Conservation (phyloP, 257 asterid genomes). For the Penstemon eatonii region DNA sequence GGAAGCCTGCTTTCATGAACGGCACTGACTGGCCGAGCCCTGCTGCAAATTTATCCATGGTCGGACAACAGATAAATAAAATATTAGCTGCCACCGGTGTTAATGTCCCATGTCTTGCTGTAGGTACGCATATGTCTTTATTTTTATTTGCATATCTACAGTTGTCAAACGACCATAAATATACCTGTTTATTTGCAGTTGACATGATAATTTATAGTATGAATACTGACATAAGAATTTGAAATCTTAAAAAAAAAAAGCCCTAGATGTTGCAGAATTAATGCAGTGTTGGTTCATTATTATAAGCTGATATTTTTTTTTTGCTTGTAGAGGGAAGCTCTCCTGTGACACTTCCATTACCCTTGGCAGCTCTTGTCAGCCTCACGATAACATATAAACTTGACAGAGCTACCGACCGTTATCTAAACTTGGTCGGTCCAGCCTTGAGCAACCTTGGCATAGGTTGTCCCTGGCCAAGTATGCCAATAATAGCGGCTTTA, state of each 20-base stretch:
- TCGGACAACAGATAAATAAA: slow-evolving; percentile 85
- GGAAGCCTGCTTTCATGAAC: slow-evolving; percentile 97
- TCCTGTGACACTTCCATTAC: slow-evolving; percentile 76
- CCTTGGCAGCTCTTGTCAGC: slow-evolving; percentile 90
- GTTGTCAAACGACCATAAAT: slow-evolving; percentile 11
- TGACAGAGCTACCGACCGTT: slow-evolving; percentile 61
- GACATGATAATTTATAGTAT: neutral
- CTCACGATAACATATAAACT: slow-evolving; percentile 93
- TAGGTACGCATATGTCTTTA: slow-evolving; percentile 47
- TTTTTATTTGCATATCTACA: slow-evolving; percentile 17
- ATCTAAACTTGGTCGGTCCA: slow-evolving; percentile 65
- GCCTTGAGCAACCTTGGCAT: slow-evolving; percentile 70
- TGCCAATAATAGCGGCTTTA: slow-evolving; percentile 75
- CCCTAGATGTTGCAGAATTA: slow-evolving; percentile 3
- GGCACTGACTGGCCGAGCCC: slow-evolving; percentile 99
- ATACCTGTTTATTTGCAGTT: slow-evolving; percentile 19
- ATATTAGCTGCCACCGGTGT: slow-evolving; percentile 92
- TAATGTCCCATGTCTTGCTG: slow-evolving; percentile 71
- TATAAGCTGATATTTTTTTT: slow-evolving; percentile 30
- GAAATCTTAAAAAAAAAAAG: slow-evolving; percentile 6
- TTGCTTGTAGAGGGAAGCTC: slow-evolving; percentile 64
- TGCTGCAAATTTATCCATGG: slow-evolving; percentile 73
- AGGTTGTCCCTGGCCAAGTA: slow-evolving; percentile 98
- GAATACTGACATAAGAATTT: slow-evolving; percentile 1
- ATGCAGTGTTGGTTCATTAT: neutral